Evolutionary conservation across 2,329 filamentous ascomycete species (phyloP).

Genomic region (Acephala macrosclerotiorum): DNA sequence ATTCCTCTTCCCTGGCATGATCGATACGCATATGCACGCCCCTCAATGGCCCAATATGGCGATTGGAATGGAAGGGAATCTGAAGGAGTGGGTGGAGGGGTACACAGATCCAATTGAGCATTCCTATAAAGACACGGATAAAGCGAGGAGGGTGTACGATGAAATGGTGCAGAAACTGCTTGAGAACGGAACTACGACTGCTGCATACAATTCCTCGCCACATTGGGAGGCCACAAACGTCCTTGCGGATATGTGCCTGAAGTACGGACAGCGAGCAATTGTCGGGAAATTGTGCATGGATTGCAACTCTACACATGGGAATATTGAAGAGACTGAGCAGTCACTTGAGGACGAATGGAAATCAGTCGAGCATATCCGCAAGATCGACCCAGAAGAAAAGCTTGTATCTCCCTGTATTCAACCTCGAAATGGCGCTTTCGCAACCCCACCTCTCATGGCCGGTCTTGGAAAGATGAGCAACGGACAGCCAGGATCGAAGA

Average conservation of each 20-base stretch:
- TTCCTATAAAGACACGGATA: constrained; percentile 67
- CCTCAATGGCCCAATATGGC: constrained; percentile 59
- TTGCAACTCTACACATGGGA: constrained; percentile 63
- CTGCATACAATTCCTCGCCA: constrained; percentile 88
- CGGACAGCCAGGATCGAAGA: constrained; percentile 47
- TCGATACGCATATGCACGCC: constrained; percentile 75
- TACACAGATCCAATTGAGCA: constrained; percentile 71
- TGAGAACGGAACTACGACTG: constrained; percentile 87
- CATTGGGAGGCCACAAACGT: constrained; percentile 86
- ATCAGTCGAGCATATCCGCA: constrained; percentile 46
- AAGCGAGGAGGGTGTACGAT: constrained; percentile 75
- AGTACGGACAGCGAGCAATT: constrained; percentile 82
- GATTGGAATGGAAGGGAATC: constrained; percentile 35
- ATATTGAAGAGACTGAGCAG: constrained; percentile 54
- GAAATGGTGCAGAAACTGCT: constrained; percentile 81
- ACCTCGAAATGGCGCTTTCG: constrained; percentile 13
- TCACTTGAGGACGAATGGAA: constrained; percentile 33
- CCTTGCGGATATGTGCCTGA: constrained; percentile 81
- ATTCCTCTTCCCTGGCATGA: constrained; percentile 65
- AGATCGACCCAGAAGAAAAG: constrained; percentile 52
- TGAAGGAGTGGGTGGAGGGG: constrained; percentile 68
- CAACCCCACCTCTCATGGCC: constrained; percentile 49
- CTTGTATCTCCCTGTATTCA: constrained; percentile 60
- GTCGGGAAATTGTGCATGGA: constrained; percentile 83
- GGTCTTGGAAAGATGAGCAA: constrained; percentile 62